phyloP scores from a whole-genome alignment of 495 filamentous ascomycete genomes.

The Hyaloscypha bicolor region DNA sequence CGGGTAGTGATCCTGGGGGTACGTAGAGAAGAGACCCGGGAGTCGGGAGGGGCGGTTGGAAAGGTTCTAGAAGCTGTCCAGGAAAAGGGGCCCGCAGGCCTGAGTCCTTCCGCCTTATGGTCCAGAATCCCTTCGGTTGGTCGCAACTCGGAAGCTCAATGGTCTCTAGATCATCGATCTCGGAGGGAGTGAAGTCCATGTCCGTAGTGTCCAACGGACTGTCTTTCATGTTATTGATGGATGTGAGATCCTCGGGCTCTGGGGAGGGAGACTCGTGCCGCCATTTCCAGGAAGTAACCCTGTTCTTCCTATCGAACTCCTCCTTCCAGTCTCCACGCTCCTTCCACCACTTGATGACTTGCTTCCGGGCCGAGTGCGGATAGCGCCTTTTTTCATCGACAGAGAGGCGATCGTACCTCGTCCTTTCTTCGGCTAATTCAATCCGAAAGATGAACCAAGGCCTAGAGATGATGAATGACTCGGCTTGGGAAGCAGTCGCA shows the following conservation, averaged over 20 bases:
- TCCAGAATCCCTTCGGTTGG: constrained; percentile 15
- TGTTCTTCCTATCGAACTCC: constrained; percentile 5
- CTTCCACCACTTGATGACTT: constrained; percentile 13
- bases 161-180: constrained; percentile 30
- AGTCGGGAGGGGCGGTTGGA: not conserved
- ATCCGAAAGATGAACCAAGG: constrained; percentile 25
- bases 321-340: constrained; percentile 20
- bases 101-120: constrained; percentile 9
- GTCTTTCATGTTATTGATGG: constrained; percentile 9
- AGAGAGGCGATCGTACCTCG: constrained; percentile 15
- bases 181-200: constrained; percentile 30
- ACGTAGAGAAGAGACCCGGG: not conserved
- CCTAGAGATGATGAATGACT: constrained; percentile 29
- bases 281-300: constrained; percentile 29
- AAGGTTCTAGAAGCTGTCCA: constrained; percentile 11
- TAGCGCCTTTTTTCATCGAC: constrained; percentile 10
- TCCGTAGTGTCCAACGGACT: constrained; percentile 1
- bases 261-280: constrained; percentile 27
- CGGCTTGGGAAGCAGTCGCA: constrained; percentile 15
- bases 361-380: constrained; percentile 2
- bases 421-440: constrained; percentile 16
- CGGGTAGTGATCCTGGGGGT: constrained; percentile 3
- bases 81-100: constrained; percentile 5
- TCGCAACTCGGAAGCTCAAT: constrained; percentile 17
- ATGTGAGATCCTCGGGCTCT: constrained; percentile 25